A percentile compares a stretch with the other conserved stretches of the same genome.
These are phyloP conservation scores for Zygoascus bituminiphila DNA, from an alignment of 805 yeast genomes.

Conservation along the genomic window DNA sequence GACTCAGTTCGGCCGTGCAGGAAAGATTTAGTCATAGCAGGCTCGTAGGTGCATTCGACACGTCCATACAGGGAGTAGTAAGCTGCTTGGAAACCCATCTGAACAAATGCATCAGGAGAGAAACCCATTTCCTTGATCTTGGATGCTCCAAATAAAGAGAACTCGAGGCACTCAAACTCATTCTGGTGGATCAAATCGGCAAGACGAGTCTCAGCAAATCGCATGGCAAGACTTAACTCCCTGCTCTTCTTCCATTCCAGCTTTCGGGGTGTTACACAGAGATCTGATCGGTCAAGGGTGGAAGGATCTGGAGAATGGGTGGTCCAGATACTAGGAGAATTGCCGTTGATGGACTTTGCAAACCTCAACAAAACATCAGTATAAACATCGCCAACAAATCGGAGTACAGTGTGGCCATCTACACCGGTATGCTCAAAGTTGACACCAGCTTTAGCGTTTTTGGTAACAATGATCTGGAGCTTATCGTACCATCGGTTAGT, in stretches of 20 bases:
- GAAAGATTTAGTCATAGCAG: constrained; percentile 88
- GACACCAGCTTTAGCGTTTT: constrained; percentile 86
- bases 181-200: constrained; percentile 84
- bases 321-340: constrained; percentile 66
- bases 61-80: constrained; percentile 88
- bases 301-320: constrained; percentile 42
- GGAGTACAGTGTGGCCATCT: constrained; percentile 87
- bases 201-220: constrained; percentile 86
- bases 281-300: constrained; percentile 37
- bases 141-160: constrained; percentile 56
- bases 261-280: constrained; percentile 66
- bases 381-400: constrained; percentile 83
- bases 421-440: constrained; percentile 89
- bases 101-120: constrained; percentile 91
- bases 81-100: constrained; percentile 89
- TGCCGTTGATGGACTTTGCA: constrained; percentile 73
- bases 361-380: constrained; percentile 84
- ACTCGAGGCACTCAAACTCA: constrained; percentile 76
- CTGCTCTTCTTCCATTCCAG: constrained; percentile 80
- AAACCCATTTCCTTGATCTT: constrained; percentile 75
- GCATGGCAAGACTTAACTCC: constrained; percentile 66
- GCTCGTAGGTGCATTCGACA: constrained; percentile 90
- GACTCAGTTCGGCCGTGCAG: constrained; percentile 93
- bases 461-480: constrained; percentile 76
- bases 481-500: constrained; percentile 94